Base-by-base conservation (phyloP, 2,329 filamentous ascomycete genomes). In the Aspergillus vadensis region DNA sequence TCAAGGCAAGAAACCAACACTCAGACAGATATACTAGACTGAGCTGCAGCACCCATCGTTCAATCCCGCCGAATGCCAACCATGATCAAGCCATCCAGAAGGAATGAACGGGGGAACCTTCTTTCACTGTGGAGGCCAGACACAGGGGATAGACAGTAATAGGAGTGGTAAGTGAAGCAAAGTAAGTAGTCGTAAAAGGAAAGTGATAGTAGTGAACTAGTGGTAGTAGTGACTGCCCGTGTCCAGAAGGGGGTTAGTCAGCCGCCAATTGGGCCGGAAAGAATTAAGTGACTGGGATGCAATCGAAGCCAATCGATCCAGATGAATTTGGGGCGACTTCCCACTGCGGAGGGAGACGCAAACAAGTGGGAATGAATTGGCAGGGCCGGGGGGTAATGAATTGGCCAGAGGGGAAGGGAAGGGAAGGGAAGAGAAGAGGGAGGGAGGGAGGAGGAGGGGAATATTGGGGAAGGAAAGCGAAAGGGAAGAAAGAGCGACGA, bases 1-100 rank as follows among this genome's bases (percentile, higher is more conserved):
- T 32, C 52, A 62, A 43, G 48, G 32, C 49, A 56, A 27, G 57
- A 61, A 57, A 55, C 48, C 60, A 52, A 65, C 66, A 65, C 62
- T 58, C 68, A 73, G 69, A 70, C 69, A 67, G 69, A 63, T 69
- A 69, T 58, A 63, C 60, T 65, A 63, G 57, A 70, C 66, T 70
- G 68, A 66, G 65, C 72, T 70, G 71, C 61, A 66, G 69, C 67
- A 70, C 71, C 73, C 73, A 74, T 72, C 62, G 62, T 67, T 69
- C 70, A 70, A 70, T 69, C 69, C 64, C 63, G 65, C 56, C 52
- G 62, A 55, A 56, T 49, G 65, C 65, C 19, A 66, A 73, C 59
- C 72, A 73, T 74, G 65, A 66, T 72, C 63, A 55, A 32, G 53
- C 53, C 53, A 44, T 55, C 17, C 25, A 55, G 23, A 48, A 52